Percentiles rank a stretch among this genome's conserved stretches.
Conservation (phyloP, 257 asterid genomes). For the Przewalskia tangutica region DNA sequence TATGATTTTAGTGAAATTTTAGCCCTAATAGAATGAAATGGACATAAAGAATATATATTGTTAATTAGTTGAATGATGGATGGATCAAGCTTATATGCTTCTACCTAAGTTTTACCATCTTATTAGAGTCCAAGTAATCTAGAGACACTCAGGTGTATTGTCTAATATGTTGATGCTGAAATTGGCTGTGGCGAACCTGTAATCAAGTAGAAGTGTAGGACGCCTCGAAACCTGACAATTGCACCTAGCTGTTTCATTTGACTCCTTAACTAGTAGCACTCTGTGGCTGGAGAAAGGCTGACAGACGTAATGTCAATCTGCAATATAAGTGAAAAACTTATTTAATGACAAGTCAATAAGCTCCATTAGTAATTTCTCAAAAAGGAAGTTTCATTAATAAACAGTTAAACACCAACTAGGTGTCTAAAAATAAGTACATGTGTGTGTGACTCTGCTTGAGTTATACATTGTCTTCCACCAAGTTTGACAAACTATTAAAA, state of each 20-base stretch:
- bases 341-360: not conserved
- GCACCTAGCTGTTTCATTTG: not conserved
- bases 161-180: not conserved
- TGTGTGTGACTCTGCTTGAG: not conserved
- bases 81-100: not conserved
- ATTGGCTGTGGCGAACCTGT: not conserved
- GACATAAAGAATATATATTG: not conserved
- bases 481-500: not conserved
- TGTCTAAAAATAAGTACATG: not conserved
- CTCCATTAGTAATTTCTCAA: not conserved
- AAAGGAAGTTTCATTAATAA: not conserved
- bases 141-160: not conserved
- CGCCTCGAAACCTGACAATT: not conserved
- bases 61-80: not conserved
- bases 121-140: not conserved
- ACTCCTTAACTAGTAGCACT: not conserved
- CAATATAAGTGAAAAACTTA: too few relatives aligned
- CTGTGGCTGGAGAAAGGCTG: not conserved
- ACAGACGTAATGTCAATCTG: not conserved
- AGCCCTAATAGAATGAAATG: not conserved
- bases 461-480: not conserved
- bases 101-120: not conserved
- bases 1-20: not conserved
- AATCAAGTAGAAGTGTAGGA: not conserved
- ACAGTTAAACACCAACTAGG: not conserved